Evolutionary conservation across 306 rosid genomes (phyloP).

Genomic region (Senna siamea): DNA sequence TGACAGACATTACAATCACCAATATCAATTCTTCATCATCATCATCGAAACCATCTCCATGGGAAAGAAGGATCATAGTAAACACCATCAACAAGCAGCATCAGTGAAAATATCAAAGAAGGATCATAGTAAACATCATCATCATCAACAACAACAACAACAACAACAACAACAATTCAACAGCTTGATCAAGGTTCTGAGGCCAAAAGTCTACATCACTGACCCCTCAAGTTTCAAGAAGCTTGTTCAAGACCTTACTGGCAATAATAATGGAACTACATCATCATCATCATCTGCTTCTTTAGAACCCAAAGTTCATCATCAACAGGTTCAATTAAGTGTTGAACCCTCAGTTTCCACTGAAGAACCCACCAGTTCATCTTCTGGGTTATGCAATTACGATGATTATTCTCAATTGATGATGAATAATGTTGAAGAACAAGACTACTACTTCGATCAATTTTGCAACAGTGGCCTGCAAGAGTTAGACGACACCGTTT

Average conservation of each 20-base stretch:
- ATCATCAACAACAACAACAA: background rate
- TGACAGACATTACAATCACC: constrained; percentile 32
- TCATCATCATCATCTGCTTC: constrained; percentile 17
- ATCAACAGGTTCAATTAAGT: background rate
- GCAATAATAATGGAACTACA: constrained; percentile 32
- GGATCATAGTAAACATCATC: constrained; percentile 16
- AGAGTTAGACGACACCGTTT: background rate
- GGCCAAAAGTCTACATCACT: constrained; percentile 57
- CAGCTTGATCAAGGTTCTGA: constrained; percentile 48
- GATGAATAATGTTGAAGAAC: constrained; percentile 29
- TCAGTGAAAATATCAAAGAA: constrained; percentile 48
- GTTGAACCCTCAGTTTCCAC: constrained; percentile 29
- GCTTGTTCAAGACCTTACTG: constrained; percentile 58
- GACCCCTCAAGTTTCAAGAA: constrained; percentile 50
- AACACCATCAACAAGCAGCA: constrained; percentile 4
- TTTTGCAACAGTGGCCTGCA: constrained; percentile 18
- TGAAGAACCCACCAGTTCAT: constrained; percentile 36
- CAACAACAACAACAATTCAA: constrained; percentile 36
- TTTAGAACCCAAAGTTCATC: background rate
- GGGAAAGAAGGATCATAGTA: constrained; percentile 48
- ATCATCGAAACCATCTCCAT: constrained; percentile 15
- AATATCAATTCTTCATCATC: constrained; percentile 10
- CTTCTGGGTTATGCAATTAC: background rate
- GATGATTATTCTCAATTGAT: constrained; percentile 30
- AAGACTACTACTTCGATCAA: constrained; percentile 43